A percentile compares a stretch with the other conserved stretches of the same genome.
Evolutionary conservation across 805 yeast species (phyloP).

Genomic region (Ogataea methylovora): DNA sequence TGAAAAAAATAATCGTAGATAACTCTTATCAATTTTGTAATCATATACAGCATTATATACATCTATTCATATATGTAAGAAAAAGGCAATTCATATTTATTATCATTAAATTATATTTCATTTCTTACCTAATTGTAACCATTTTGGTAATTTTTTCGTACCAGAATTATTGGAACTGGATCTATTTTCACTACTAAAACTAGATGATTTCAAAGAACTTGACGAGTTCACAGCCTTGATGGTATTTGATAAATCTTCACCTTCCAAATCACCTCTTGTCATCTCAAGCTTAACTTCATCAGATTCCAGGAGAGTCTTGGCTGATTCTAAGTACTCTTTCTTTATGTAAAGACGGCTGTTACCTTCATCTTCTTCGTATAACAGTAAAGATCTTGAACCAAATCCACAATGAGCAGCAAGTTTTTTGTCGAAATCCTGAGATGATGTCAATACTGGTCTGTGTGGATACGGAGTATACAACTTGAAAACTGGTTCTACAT

Average conservation of each 20-base stretch:
- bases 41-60: too few species aligned
- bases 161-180: too few species aligned
- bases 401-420: slow-evolving; percentile 33
- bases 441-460: slow-evolving; percentile 16
- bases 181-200: too few species aligned
- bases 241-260: too few species aligned
- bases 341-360: slow-evolving; percentile 16
- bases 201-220: too few species aligned
- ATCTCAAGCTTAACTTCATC: slow-evolving; percentile 17
- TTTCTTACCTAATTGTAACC: slow-evolving; percentile 25
- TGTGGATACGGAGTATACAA: slow-evolving; percentile 45
- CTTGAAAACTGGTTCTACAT: slow-evolving; percentile 13
- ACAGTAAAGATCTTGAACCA: slow-evolving; percentile 26
- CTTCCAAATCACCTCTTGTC: slow-evolving; percentile 6
- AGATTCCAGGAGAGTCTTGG: slow-evolving; percentile 17
- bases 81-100: not conserved
- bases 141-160: slow-evolving; percentile 21
- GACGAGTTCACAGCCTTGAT: too few species aligned
- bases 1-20: not conserved
- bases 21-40: too few species aligned
- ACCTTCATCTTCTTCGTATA: slow-evolving; percentile 11
- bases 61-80: too few species aligned
- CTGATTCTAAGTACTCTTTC: slow-evolving; percentile 12
- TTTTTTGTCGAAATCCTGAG: slow-evolving; percentile 16
- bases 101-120: slow-evolving; percentile 2